Conservation (phyloP, 768 basidiomycete species). For the Mycena haematopus region DNA sequence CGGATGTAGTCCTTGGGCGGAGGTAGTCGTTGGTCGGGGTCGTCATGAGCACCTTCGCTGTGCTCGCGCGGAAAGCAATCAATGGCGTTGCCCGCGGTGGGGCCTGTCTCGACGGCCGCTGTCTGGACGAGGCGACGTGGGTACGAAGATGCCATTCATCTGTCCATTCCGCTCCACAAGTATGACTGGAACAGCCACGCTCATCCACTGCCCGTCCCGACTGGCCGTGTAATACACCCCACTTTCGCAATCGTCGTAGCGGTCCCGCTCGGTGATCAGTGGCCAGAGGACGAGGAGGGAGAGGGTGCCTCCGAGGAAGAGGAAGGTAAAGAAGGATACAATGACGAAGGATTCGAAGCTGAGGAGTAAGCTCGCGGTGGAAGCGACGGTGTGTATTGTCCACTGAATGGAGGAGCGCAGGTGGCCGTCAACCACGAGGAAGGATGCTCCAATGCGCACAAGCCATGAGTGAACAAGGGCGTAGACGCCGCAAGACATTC, state of each 20-base stretch:
- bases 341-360: conserved; percentile 19
- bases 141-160: not conserved
- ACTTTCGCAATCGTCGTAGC: conserved; percentile 16
- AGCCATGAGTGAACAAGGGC: conserved; percentile 7
- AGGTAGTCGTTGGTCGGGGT: not conserved
- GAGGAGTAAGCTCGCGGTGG: conserved; percentile 7
- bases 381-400: not conserved
- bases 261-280: conserved; percentile 7
- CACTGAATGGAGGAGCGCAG: not conserved
- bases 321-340: conserved; percentile 3
- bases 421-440: not conserved
- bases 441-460: not conserved
- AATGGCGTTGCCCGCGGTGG: not conserved
- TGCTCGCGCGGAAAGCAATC: too few relatives aligned
- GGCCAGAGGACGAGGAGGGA: conserved; percentile 9
- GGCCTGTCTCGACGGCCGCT: too few relatives aligned
- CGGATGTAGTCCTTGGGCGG: not conserved
- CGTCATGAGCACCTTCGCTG: not conserved
- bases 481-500: conserved; percentile 2
- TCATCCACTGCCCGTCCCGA: conserved; percentile 10
- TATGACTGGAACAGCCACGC: conserved; percentile 10
- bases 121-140: not conserved
- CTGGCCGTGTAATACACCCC: conserved; percentile 11
- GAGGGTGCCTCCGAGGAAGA: conserved; percentile 10
- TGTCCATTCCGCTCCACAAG: conserved; percentile 1